phyloP scores from a whole-genome alignment of 2,329 filamentous ascomycete genomes.

The Gremmenia infestans region DNA sequence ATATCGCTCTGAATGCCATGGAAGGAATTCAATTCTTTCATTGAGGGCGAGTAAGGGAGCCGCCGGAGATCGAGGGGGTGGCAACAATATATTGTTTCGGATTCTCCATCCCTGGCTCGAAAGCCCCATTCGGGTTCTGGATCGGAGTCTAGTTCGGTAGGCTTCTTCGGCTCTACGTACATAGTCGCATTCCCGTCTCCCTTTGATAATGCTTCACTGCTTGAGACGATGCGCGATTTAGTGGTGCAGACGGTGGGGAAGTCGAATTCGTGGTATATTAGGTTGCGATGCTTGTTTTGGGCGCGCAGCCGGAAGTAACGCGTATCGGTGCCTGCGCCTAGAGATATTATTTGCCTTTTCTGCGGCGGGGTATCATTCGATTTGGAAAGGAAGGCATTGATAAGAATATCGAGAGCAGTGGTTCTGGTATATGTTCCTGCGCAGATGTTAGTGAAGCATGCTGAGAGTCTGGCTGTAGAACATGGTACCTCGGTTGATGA shows the following conservation, averaged over 20 bases:
- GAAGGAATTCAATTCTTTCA: conserved; percentile 27
- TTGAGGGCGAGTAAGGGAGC: conserved; percentile 15
- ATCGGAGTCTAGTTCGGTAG: conserved; percentile 5
- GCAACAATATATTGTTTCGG: conserved; percentile 39
- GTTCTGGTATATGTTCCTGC: conserved; percentile 90
- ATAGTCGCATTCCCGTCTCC: conserved; percentile 6
- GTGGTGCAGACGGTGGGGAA: conserved; percentile 68
- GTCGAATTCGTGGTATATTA: conserved; percentile 90
- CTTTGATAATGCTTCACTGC: conserved; percentile 10
- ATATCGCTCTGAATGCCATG: conserved; percentile 48
- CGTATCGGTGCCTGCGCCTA: conserved; percentile 93
- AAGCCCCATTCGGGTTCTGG: conserved; percentile 27
- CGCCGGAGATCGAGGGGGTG: conserved; percentile 38
- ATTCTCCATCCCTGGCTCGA: conserved; percentile 5
- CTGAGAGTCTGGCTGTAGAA: background rate
- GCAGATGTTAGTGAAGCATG: background rate
- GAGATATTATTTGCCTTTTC: conserved; percentile 74
- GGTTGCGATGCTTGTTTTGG: conserved; percentile 24
- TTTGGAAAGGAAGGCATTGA: conserved; percentile 61
- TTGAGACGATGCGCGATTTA: conserved; percentile 35
- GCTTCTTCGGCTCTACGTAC: conserved; percentile 38
- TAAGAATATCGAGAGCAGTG: conserved; percentile 71
- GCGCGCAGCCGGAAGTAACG: conserved; percentile 67
- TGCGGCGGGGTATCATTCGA: conserved; percentile 17
- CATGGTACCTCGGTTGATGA: conserved; percentile 80